A percentile compares a stretch with the other conserved stretches of the same genome.
phyloP scores from a whole-genome alignment of 805 yeast species.

The Candida takata region DNA sequence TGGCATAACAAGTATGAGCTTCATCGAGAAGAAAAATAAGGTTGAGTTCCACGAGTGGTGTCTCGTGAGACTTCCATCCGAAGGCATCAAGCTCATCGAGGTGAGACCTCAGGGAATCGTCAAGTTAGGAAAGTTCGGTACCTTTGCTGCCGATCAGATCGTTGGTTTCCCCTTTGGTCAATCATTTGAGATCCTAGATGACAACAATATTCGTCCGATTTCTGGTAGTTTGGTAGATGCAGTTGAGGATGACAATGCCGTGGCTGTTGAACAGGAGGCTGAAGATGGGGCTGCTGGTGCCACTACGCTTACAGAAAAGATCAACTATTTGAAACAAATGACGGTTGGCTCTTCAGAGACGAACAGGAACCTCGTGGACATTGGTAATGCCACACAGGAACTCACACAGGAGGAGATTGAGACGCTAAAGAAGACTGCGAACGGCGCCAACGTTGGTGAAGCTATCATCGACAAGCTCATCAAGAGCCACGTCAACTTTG shows the following conservation, averaged over 20 bases:
- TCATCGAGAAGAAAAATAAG: conserved; percentile 14
- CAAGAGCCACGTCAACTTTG: conserved; percentile 78
- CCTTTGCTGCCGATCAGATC: conserved; percentile 65
- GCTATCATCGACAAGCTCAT: conserved; percentile 77
- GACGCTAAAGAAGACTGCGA: conserved; percentile 63
- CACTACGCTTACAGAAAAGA: conserved; percentile 21
- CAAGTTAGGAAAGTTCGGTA: conserved; percentile 87
- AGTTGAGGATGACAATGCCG: conserved; percentile 22
- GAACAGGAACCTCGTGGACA: conserved; percentile 58
- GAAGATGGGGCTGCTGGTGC: conserved; percentile 22
- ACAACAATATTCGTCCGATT: conserved; percentile 44
- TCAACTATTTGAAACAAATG: conserved; percentile 24
- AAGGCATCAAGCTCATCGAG: conserved; percentile 65
- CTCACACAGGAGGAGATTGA: conserved; percentile 79
- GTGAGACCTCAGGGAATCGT: conserved; percentile 54
- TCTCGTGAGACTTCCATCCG: conserved; percentile 76
- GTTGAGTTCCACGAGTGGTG: conserved; percentile 29
- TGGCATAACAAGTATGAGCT: no score
- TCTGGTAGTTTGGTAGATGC: conserved; percentile 27
- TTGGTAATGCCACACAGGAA: conserved; percentile 67
- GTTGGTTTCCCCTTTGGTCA: conserved; percentile 84
- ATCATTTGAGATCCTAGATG: conserved; percentile 74
- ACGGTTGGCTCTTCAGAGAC: conserved; percentile 42
- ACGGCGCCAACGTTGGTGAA: conserved; percentile 55
- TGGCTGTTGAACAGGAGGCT: conserved; percentile 12